A percentile compares a stretch with the other conserved stretches of the same genome.
phyloP scores from a whole-genome alignment of 768 basidiomycete genomes.

The Boletus sp. region DNA sequence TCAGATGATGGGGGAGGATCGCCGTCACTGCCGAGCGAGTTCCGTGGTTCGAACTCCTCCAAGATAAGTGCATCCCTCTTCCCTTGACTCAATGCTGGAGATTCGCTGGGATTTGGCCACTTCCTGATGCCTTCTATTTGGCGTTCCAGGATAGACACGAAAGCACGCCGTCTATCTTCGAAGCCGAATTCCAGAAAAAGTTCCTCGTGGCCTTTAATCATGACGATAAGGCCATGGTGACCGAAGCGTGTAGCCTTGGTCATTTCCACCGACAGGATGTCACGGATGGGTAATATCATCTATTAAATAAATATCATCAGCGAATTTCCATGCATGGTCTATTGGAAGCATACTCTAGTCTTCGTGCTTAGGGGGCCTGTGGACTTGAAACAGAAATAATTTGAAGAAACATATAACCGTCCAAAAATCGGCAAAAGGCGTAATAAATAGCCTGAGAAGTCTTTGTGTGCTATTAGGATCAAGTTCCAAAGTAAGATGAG shows the following conservation, averaged over 20 bases:
- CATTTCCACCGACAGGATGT: constrained; percentile 81
- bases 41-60: constrained; percentile 74
- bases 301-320: constrained; percentile 31
- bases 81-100: constrained; percentile 44
- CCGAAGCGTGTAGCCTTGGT: constrained; percentile 88
- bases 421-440: constrained; percentile 89
- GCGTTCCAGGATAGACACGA: constrained; percentile 69
- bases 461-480: constrained; percentile 41
- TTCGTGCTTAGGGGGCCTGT: constrained; percentile 73
- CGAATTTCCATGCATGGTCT: background rate
- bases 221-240: constrained; percentile 84
- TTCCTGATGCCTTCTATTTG: constrained; percentile 75
- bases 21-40: constrained; percentile 33
- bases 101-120: constrained; percentile 46
- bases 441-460: constrained; percentile 88
- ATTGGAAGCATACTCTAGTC: constrained; percentile 66
- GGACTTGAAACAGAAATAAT: constrained; percentile 94
- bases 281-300: constrained; percentile 94
- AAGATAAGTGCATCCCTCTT: constrained; percentile 75
- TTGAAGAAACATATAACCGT: constrained; percentile 86
- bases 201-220: constrained; percentile 96
- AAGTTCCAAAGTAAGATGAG: background rate
- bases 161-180: constrained; percentile 76
- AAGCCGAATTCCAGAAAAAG: constrained; percentile 93
- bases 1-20: constrained; percentile 51